phyloP scores from a whole-genome alignment of 2,329 filamentous ascomycete genomes.

The Cadophora sp. region DNA sequence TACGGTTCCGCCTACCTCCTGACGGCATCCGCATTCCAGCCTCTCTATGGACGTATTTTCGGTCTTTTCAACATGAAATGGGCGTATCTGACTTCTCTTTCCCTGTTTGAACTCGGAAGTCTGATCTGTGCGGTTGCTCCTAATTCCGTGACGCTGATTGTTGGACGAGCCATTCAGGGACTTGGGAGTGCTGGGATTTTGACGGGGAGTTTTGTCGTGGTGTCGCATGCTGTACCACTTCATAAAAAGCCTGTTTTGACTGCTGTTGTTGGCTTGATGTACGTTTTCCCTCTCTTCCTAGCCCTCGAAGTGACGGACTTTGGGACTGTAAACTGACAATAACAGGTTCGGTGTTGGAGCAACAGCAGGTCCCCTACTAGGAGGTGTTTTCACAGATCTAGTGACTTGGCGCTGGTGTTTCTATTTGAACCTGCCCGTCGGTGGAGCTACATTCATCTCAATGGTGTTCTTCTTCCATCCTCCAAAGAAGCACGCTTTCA shows the following conservation, averaged over 20 bases:
- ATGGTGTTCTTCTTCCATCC: slow-evolving; percentile 47
- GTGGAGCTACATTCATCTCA: slow-evolving; percentile 43
- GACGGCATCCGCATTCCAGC: slow-evolving; percentile 42
- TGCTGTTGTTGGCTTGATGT: slow-evolving; percentile 44
- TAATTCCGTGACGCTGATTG: slow-evolving; percentile 43
- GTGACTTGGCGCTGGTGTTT: slow-evolving; percentile 49
- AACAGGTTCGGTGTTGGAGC: slow-evolving; percentile 36
- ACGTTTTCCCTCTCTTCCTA: slow-evolving; percentile 12
- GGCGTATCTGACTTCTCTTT: slow-evolving; percentile 38
- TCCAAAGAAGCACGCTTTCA: slow-evolving; percentile 49
- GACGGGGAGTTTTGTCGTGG: slow-evolving; percentile 51
- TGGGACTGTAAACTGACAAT: too few relatives aligned
- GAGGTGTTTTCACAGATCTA: slow-evolving; percentile 46
- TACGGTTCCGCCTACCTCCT: slow-evolving; percentile 48
- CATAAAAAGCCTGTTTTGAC: slow-evolving; percentile 35
- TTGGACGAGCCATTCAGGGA: slow-evolving; percentile 46
- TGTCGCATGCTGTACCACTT: slow-evolving; percentile 44
- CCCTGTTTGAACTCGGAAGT: slow-evolving; percentile 45
- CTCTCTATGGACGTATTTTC: slow-evolving; percentile 37
- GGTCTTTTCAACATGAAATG: slow-evolving; percentile 39
- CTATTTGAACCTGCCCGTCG: slow-evolving; percentile 49
- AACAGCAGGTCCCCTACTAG: slow-evolving; percentile 44
- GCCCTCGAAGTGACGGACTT: slow-evolving; percentile 10
- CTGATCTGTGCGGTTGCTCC: slow-evolving; percentile 45
- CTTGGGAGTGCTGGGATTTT: slow-evolving; percentile 44